These are phyloP conservation scores for Microthlaspi erraticum DNA, from an alignment of 345 rosid genomes.

Conservation along the genomic window DNA sequence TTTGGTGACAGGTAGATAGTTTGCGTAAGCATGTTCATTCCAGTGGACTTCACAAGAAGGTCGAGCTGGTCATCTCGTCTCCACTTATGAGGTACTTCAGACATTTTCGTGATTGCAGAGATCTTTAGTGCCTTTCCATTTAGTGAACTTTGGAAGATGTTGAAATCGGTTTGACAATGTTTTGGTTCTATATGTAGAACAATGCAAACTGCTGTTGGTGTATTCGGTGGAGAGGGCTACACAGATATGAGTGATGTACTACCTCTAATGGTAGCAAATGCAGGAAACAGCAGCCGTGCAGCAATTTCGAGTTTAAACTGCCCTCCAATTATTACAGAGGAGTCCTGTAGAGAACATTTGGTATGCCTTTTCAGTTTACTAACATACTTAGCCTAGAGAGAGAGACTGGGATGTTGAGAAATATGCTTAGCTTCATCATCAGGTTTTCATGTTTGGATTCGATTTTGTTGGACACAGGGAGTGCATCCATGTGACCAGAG, in stretches of 20 bases:
- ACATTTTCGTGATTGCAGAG: background rate
- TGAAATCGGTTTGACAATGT: background rate
- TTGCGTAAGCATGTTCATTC: constrained; percentile 86
- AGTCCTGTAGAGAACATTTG: constrained; percentile 96
- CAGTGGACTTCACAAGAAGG: constrained; percentile 72
- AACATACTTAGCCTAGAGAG: constrained; percentile 20
- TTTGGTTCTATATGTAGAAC: constrained; percentile 56
- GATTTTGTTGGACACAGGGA: constrained; percentile 61
- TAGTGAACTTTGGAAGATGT: background rate
- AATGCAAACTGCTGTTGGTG: constrained; percentile 97
- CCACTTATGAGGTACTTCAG: constrained; percentile 78
- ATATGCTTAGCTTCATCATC: constrained; percentile 20
- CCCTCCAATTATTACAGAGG: constrained; percentile 80
- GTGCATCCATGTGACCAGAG: constrained; percentile 90
- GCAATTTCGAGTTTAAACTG: constrained; percentile 85
- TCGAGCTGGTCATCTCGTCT: constrained; percentile 81
- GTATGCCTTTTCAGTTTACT: constrained; percentile 48
- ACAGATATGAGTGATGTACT: constrained; percentile 59
- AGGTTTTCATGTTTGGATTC: constrained; percentile 9
- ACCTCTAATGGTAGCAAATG: constrained; percentile 93
- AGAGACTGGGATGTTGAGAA: too few species aligned
- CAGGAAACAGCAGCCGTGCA: constrained; percentile 72
- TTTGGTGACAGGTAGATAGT: constrained; percentile 68
- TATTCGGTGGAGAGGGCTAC: constrained; percentile 88
- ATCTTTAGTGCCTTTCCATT: background rate